Base-by-base conservation (phyloP, 345 rosid genomes). In the Camelina sativa region DNA sequence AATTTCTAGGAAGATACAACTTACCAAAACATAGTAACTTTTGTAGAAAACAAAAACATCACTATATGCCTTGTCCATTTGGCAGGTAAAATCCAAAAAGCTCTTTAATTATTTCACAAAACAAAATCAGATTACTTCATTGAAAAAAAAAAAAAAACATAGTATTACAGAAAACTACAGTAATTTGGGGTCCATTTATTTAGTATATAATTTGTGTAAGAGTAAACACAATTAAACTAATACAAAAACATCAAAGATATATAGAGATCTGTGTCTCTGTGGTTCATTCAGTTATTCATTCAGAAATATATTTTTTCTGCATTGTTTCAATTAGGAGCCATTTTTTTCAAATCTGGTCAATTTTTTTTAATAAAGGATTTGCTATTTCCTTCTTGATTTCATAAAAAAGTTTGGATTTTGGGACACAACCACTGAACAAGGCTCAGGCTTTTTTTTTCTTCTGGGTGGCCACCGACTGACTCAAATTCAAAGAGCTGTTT, bases 401-500 rank as follows among this genome's bases (percentile, higher is more conserved):
- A 60, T 15, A 5, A 34, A 54, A 52, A 20, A 12, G 5, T 40
- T 43, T 40, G 5, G 51, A 38, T 47, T 48, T 60, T 52, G 30
- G 22, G 56, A 41, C 47, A 8, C 54, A 74, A 17, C 30, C 60
- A 67, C 53, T 16, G 35, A 52, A 52, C 30, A 7, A 22, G 8
- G 17, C 10, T 40, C 56, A 43, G 34, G 8, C 22, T 43, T 63
- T 63, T 43, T 63, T 63, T 58, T 52, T 10, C 56, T 28, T 53
- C 54, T 62, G 69, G 37, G 76, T 73, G 1, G 40, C 3, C 28
- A 65, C 77, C 77, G 71, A 68, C 73, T 23, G n/a, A n/a, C 11
- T 43, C n/a, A n/a, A n/a, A 75, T 12, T 11, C 46, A 15, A 6
- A n/a, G 8, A 5, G 30, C 41, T 15, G 19, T 54, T 59, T 25